phyloP scores from a whole-genome alignment of 495 filamentous ascomycete genomes.

The Xylaria venustula region DNA sequence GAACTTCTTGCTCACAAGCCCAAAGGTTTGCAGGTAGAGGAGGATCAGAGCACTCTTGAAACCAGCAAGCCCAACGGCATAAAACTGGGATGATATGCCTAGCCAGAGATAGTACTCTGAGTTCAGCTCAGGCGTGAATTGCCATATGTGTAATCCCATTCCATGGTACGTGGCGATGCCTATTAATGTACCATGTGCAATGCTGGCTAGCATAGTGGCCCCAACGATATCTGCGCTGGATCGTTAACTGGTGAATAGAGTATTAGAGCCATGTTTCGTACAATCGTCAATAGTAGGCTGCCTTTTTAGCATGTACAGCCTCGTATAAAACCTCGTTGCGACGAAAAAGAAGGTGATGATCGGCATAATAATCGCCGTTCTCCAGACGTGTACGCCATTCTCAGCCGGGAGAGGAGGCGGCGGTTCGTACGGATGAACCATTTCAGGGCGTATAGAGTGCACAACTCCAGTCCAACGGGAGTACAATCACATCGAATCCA shows the following conservation, averaged over 20 bases:
- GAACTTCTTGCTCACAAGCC: slow-evolving; percentile 32
- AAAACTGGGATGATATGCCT: slow-evolving; percentile 36
- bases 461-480: slow-evolving; percentile 1
- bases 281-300: slow-evolving; percentile 26
- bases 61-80: slow-evolving; percentile 35
- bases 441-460: slow-evolving; percentile 6
- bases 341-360: slow-evolving; percentile 31
- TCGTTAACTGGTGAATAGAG: not conserved
- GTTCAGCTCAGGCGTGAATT: slow-evolving; percentile 30
- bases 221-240: slow-evolving; percentile 25
- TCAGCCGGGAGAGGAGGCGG: slow-evolving; percentile 26
- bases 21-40: slow-evolving; percentile 41
- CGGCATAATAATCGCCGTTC: slow-evolving; percentile 28
- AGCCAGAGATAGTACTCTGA: slow-evolving; percentile 38
- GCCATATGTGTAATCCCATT: slow-evolving; percentile 34
- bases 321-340: slow-evolving; percentile 27
- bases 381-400: slow-evolving; percentile 31
- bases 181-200: slow-evolving; percentile 26
- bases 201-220: slow-evolving; percentile 27
- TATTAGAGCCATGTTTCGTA: slow-evolving; percentile 7
- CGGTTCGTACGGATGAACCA: slow-evolving; percentile 17
- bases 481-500: slow-evolving; percentile 11
- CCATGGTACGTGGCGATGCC: slow-evolving; percentile 29
- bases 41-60: slow-evolving; percentile 41
- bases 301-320: slow-evolving; percentile 20